Base-by-base conservation (phyloP, 176 grass and related monocot genomes). In the Rhynchospora breviuscula region DNA sequence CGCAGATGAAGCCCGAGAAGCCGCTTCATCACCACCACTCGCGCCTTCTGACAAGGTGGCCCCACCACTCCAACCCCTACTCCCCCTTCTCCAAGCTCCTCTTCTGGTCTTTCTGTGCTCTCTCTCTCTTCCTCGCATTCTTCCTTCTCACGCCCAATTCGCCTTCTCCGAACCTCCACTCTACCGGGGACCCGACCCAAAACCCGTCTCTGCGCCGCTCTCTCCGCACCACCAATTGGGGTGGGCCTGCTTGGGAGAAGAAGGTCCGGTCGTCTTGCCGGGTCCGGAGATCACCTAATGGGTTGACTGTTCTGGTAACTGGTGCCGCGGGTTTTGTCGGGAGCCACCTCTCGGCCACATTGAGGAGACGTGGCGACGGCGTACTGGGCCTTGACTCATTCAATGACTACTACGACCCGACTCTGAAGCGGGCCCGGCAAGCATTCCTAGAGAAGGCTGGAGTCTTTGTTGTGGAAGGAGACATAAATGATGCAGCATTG, bases 221-320 rank as follows among this genome's bases (percentile, higher is more conserved):
- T 47, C 78, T 67, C 2, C 46, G 87, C 52, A 21, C 67, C 58
- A 83, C 86, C 48, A 52, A 86, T 21, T 92, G 88, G 90, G 93
- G 93, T 63, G 90, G 93, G 71, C 84, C 90, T 19, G 90, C 93
- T 15, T 92, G 93, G 93, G 93, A 94, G 90, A 94, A 92, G 90
- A 92, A 85, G 86, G 93, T 95, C 47, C 63, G 90, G 25, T 87
- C 93, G 9, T 95, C 93, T 8, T 88, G 90, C 46, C 84, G 90
- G 63, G 93, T 81, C 68, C 73, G 90, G 81, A 72, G 88, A 13
- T 3, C 86, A 23, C 64, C 63, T 47, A 63, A 86, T 9, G 93
- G 88, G 4, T 83, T 87, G 45, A 88, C 93, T 19, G 90, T 95
- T 49, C 90, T 95, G 84, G 88, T 92, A 81, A 92, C 93, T 5